phyloP scores from a whole-genome alignment of 1,139 yeast genomes.

The Taphrina deformans region DNA sequence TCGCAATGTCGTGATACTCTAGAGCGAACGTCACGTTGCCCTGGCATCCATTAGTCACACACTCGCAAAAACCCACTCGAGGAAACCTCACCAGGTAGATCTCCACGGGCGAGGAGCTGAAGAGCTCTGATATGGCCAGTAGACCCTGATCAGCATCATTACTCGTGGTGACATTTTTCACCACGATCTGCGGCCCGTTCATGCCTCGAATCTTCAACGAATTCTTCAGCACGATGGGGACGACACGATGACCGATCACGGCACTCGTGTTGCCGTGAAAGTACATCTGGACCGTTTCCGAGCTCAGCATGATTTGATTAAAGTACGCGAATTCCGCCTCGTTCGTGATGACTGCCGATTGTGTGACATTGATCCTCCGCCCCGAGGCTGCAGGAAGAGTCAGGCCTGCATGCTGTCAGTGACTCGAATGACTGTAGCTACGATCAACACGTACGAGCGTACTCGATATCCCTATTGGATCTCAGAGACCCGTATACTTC shows the following conservation, averaged over 20 bases:
- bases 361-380: background rate
- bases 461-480: background rate
- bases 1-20: background rate
- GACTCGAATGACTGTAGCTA: background rate
- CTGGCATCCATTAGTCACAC: background rate
- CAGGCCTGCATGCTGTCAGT: background rate
- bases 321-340: background rate
- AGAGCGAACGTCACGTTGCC: conserved; percentile 2
- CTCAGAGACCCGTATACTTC: background rate
- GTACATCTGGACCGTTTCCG: background rate
- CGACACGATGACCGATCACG: background rate
- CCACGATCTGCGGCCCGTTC: background rate
- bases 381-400: background rate
- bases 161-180: background rate
- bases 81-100: background rate
- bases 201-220: background rate
- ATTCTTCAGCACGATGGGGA: background rate
- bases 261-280: background rate
- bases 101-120: conserved; percentile 4
- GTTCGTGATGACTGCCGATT: background rate
- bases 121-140: background rate
- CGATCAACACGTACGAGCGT: background rate
- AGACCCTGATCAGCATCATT: background rate
- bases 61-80: background rate
- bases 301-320: background rate